Evolutionary conservation across 78 protist species (phyloP), one percentile per base, ranked within the genome.

Genomic region (Thecamonas trahens): DNA sequence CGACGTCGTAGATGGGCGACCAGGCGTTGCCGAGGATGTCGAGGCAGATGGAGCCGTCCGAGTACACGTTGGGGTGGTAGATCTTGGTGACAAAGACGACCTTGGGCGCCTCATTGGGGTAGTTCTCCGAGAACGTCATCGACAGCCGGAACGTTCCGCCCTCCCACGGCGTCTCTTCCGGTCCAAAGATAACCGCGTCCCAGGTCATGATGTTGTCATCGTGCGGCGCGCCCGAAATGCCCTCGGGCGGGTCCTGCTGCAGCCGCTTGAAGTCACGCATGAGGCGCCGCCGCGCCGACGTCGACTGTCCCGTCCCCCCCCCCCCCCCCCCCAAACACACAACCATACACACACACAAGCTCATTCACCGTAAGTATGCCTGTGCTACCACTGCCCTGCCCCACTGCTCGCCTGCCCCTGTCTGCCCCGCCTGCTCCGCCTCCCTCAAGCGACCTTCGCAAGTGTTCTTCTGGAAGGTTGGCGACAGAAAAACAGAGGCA

Each of bases 181-280:
- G 97, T 2, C 99, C 99, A 66, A 98, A 95, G n/a, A 98, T 98
- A 29, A 97, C 94, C 0, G 98, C 98, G 44, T 90, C 77, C 99
- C 99, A 98, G 63, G 63, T 61, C 91, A 94, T 84, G 61, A 98
- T 86, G 72, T 95, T 82, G 60, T 88, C 76, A 7, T 88, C 95
- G 29, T 22, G 26, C 0, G 99, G 99, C 5, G 95, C 89, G 0
- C 94, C 99, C 29, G 66, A 61, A 28, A 91, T 80, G 42, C 98
- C 98, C 3, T 17, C 37, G 24, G 71, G 71, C n/a, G 95, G 94
- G 66, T 92, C 97, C n/a, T 58, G 63, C 61, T 94, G 98, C 57
- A 96, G 75, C 32, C 91, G 71, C 68, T 84, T 76, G 57, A 95
- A 94, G 78, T 97, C 99, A 9, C 94, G 78, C 91, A 97, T 85